Base-by-base conservation (phyloP, 805 yeast species). In the Hanseniaspora guilliermondii region DNA sequence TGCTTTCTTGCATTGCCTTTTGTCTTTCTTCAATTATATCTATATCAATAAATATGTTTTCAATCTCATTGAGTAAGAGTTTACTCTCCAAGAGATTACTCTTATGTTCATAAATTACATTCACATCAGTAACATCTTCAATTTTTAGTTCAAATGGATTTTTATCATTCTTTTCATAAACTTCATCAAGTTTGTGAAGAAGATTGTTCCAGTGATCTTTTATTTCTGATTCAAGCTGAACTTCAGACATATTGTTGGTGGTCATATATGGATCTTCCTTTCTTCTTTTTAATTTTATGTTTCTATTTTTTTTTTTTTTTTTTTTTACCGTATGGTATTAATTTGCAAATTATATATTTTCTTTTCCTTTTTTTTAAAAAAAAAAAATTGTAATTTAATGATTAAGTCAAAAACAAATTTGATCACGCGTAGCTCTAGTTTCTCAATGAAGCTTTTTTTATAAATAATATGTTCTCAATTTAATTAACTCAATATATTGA, bases 21-120 rank as follows among this genome's bases (percentile, higher is more conserved):
- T 44, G 32, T 21, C 44, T 52, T 12, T 52, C 55, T 14, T 52
- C 55, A 16, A 52, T 52, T 16, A 35, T 27, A 19, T 52, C 55
- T 3, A 44, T 36, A 4, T 35, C 49, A 36, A 52, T 52, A 14
- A 52, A 52, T 3, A 41, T 22, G 9, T 40, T 12, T 14, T 52
- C 55, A 6, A 52, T 52, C 17, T 52, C 45, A 16, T 44, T 52
- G 14, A 52, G 27, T 4, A 41, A 3, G 6, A 52, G 38, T 14
- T 17, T 37, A 3, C 27, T 44, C 22, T 52, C 55, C 9, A 52
- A 32, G 2, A 52, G 22, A 25, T 42, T 37, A 17, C 41, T 52
- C 21, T 52, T 52, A 25, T 52, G 55, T 4, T 36, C 47, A 16
- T 19, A 52, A 6, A 52, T 25, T 1, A 27, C 45, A 16, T 44